These are phyloP conservation scores for Exophiala sp. DNA, from an alignment of 2,329 filamentous ascomycete species.

Conservation along the genomic window DNA sequence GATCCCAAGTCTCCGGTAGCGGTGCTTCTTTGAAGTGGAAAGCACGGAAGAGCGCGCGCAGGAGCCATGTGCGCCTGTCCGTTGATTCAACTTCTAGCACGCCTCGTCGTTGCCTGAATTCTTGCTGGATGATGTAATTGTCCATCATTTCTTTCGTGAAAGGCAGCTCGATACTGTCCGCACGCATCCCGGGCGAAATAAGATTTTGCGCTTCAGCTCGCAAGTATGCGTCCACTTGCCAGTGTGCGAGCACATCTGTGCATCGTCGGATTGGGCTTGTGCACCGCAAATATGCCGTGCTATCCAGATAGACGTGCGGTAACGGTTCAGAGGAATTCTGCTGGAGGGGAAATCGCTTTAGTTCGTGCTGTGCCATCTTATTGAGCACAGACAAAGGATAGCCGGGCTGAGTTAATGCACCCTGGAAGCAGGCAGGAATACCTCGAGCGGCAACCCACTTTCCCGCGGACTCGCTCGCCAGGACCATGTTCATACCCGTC, in stretches of 20 bases:
- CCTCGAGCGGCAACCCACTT: slow-evolving; percentile 51
- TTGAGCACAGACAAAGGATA: slow-evolving; percentile 38
- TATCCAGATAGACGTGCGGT: slow-evolving; percentile 50
- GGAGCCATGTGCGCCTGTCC: slow-evolving; percentile 45
- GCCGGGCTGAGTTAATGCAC: slow-evolving; percentile 34
- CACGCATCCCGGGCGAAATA: not conserved
- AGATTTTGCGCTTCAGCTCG: slow-evolving; percentile 52
- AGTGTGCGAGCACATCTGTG: slow-evolving; percentile 59
- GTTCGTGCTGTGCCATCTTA: slow-evolving; percentile 29
- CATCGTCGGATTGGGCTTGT: slow-evolving; percentile 62
- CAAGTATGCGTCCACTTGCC: slow-evolving; percentile 62
- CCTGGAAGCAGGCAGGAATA: slow-evolving; percentile 51
- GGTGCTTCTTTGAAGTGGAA: slow-evolving; percentile 53
- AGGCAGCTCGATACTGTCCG: slow-evolving; percentile 40
- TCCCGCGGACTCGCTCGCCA: slow-evolving; percentile 52
- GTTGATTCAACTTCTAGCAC: not conserved
- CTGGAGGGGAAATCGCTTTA: slow-evolving; percentile 30
- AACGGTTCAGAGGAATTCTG: slow-evolving; percentile 42
- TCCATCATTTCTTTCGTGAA: slow-evolving; percentile 50
- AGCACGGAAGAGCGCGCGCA: slow-evolving; percentile 56
- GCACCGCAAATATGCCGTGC: slow-evolving; percentile 54
- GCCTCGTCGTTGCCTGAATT: slow-evolving; percentile 34
- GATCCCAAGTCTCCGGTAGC: slow-evolving; percentile 43
- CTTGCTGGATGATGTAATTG: slow-evolving; percentile 43
- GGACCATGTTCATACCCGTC: slow-evolving; percentile 52